Conservation (phyloP, 2,329 filamentous ascomycete genomes). For the Penicillium sp. region DNA sequence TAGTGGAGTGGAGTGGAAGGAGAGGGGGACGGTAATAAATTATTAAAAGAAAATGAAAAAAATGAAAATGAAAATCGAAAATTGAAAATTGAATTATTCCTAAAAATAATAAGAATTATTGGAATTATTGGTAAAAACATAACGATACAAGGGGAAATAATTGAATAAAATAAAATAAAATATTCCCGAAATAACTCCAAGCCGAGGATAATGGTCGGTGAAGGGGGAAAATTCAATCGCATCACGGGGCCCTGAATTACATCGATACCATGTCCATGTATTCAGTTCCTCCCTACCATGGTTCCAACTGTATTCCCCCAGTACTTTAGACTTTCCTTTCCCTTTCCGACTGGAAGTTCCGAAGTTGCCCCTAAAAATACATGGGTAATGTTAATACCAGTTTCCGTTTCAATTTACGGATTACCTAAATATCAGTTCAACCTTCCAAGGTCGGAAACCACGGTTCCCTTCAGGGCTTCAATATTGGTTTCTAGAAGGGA, state of each 20-base stretch:
- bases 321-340: constrained; percentile 6
- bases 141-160: constrained; percentile 11
- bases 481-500: background rate
- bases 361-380: constrained; percentile 2
- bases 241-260: constrained; percentile 19
- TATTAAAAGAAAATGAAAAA: constrained; percentile 14
- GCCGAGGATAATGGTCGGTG: constrained; percentile 14
- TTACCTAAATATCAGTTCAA: constrained; percentile 1
- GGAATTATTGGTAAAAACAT: constrained; percentile 6
- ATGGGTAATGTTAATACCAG: constrained; percentile 19
- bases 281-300: constrained; percentile 1
- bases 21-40: constrained; percentile 20
- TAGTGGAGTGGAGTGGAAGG: constrained; percentile 20
- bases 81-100: constrained; percentile 7
- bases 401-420: constrained; percentile 17
- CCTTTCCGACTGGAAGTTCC: background rate
- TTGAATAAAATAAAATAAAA: background rate
- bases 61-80: constrained; percentile 16
- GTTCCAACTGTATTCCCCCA: constrained; percentile 3
- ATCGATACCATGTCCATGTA: background rate
- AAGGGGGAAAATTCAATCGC: constrained; percentile 19
- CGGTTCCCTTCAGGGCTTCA: background rate
- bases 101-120: constrained; percentile 11
- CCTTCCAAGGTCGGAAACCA: background rate
- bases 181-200: constrained; percentile 6